phyloP scores from a whole-genome alignment of 495 filamentous ascomycete species.

The Daldinia childiae region DNA sequence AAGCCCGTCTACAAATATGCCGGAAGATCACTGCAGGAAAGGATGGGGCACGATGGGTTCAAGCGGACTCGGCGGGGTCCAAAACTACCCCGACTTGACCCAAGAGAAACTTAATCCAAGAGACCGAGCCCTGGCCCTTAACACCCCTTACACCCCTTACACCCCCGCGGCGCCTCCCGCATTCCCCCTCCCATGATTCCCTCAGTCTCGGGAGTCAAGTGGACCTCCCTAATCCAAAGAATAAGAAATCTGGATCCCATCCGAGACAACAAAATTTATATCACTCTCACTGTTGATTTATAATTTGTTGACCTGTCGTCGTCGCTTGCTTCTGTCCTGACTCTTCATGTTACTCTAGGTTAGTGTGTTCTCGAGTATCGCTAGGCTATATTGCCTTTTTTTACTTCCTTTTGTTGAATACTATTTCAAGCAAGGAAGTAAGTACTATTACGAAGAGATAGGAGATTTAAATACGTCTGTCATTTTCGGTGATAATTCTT shows the following conservation, averaged over 20 bases:
- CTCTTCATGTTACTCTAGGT: not conserved
- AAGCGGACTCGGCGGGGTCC: slow-evolving; percentile 25
- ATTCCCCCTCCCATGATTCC: slow-evolving; percentile 12
- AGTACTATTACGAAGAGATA: not conserved
- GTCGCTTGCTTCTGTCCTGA: not conserved
- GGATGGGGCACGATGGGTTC: slow-evolving; percentile 27
- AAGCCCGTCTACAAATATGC: slow-evolving; percentile 34
- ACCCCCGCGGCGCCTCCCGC: slow-evolving; percentile 33
- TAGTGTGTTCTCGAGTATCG: not conserved
- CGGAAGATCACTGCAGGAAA: slow-evolving; percentile 37
- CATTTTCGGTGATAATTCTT: not conserved
- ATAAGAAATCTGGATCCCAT: not conserved
- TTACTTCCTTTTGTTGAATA: no score
- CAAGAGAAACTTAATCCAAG: slow-evolving; percentile 4
- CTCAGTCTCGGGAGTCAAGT: slow-evolving; percentile 30
- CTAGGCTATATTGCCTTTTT: no score
- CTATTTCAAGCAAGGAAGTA: no score
- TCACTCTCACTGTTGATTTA: not conserved
- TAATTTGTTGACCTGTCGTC: not conserved
- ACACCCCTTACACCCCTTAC: no score
- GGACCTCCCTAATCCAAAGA: slow-evolving; percentile 18
- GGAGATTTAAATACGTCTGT: not conserved
- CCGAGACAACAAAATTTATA: slow-evolving; percentile 3
- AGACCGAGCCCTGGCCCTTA: not conserved
- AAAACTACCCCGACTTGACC: not conserved